phyloP scores from a whole-genome alignment of 495 filamentous ascomycete species.

The Pseudoneurospora amorphoporcata region DNA sequence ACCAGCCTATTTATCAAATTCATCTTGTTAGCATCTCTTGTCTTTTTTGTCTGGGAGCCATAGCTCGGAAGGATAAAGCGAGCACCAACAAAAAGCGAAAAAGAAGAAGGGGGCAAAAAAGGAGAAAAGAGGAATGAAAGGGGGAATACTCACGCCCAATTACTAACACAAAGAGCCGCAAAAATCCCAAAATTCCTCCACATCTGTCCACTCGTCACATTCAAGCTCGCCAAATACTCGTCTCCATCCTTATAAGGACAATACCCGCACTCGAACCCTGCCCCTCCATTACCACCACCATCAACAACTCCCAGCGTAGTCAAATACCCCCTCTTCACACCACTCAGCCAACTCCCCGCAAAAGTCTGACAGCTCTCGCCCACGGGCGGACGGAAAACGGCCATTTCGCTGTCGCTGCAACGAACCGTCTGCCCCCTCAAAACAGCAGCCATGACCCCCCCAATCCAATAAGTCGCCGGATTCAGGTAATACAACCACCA shows the following conservation, averaged over 20 bases:
- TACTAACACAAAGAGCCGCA: slow-evolving; percentile 62
- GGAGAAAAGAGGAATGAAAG: too few relatives aligned
- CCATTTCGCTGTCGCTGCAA: slow-evolving; percentile 50
- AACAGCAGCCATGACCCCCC: slow-evolving; percentile 57
- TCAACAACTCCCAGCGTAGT: slow-evolving; percentile 17
- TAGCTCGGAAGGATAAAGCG: neutral
- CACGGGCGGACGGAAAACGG: slow-evolving; percentile 54
- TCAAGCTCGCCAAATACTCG: slow-evolving; percentile 59
- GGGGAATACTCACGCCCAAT: slow-evolving; percentile 43
- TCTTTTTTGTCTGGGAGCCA: too few relatives aligned
- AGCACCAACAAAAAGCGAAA: neutral
- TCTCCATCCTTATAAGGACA: slow-evolving; percentile 57
- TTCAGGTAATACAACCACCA: slow-evolving; percentile 69
- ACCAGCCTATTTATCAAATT: slow-evolving; percentile 37
- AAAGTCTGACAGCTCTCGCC: slow-evolving; percentile 55
- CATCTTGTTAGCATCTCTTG: neutral
- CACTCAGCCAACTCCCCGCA: slow-evolving; percentile 38
- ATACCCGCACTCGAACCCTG: slow-evolving; percentile 54
- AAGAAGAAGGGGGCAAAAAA: too few relatives aligned
- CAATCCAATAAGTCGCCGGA: slow-evolving; percentile 60
- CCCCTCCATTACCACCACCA: neutral
- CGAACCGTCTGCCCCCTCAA: slow-evolving; percentile 44
- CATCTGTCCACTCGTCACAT: slow-evolving; percentile 49
- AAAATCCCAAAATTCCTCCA: slow-evolving; percentile 76
- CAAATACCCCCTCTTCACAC: slow-evolving; percentile 46